Evolutionary conservation across 139 green algal genomes (phyloP).

Genomic region (Chlorella sorokiniana): DNA sequence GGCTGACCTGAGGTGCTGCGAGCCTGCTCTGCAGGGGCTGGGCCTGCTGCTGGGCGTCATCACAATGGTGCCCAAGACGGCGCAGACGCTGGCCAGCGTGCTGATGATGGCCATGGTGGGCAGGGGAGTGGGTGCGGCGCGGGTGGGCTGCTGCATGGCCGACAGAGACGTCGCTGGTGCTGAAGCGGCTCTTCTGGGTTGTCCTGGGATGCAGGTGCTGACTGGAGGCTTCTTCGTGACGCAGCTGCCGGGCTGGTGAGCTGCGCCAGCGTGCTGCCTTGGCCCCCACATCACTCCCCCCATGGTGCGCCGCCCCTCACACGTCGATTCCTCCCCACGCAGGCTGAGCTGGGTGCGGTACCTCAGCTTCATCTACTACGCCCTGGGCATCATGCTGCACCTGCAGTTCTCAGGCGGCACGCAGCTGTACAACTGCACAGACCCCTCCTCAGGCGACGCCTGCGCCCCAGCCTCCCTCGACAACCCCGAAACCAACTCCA

Average conservation of each 20-base stretch:
- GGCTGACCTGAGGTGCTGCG: neutral
- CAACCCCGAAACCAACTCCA: constrained; percentile 9
- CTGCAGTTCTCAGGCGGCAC: constrained; percentile 39
- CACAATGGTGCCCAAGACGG: constrained; percentile 67
- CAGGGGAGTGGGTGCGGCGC: neutral
- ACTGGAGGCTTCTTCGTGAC: constrained; percentile 55
- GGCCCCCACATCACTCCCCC: neutral
- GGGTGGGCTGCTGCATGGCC: too few species aligned
- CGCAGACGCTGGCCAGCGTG: constrained; percentile 70
- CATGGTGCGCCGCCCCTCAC: neutral
- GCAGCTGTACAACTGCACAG: constrained; percentile 33
- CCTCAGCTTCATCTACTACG: constrained; percentile 64
- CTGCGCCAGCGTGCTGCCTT: neutral
- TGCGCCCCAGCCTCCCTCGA: constrained; percentile 8
- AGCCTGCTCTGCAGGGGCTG: constrained; percentile 16
- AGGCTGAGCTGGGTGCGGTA: constrained; percentile 67
- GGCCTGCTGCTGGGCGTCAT: constrained; percentile 76
- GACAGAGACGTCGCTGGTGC: too few species aligned
- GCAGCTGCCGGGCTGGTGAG: constrained; percentile 48
- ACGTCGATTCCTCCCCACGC: neutral
- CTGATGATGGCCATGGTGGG: constrained; percentile 62
- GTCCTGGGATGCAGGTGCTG: constrained; percentile 2
- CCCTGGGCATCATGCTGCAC: constrained; percentile 33
- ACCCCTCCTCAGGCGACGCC: constrained; percentile 1
- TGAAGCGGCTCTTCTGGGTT: too few species aligned